phyloP scores from a whole-genome alignment of 345 rosid genomes.

The Gossypium longicalyx region DNA sequence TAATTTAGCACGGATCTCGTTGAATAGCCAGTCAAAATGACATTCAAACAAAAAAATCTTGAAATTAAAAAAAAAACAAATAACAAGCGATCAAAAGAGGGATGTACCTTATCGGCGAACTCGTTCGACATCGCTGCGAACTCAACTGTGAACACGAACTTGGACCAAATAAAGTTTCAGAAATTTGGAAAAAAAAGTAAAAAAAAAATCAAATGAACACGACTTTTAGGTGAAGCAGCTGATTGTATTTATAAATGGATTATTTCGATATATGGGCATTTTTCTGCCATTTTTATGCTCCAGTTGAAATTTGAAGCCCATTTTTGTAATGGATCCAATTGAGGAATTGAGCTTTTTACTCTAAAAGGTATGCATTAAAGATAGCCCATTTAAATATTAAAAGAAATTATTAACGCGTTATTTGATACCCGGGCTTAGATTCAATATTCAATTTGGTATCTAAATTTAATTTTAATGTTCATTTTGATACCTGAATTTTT shows the following conservation, averaged over 20 bases:
- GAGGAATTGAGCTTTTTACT: neutral
- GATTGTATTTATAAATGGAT: neutral
- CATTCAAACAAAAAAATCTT: neutral
- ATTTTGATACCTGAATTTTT: no score
- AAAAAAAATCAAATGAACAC: no score
- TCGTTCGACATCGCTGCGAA: constrained; percentile 22
- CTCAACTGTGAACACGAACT: neutral
- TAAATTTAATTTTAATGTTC: no score
- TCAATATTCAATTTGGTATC: no score
- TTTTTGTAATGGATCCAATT: neutral
- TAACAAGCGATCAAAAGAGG: constrained; percentile 18
- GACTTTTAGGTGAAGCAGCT: neutral
- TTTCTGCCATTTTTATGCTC: neutral
- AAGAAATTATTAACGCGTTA: no score
- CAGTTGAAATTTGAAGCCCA: neutral
- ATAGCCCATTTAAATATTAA: no score
- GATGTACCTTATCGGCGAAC: constrained; percentile 22
- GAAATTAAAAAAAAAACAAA: neutral
- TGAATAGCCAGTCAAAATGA: neutral
- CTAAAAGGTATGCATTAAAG: no score
- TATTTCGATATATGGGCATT: neutral
- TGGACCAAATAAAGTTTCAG: constrained; percentile 9
- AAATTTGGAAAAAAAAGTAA: no score
- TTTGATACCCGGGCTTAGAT: no score
- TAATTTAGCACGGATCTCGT: constrained; percentile 1